Evolutionary conservation across 768 basidiomycete genomes (phyloP).

Genomic region (Suillus placidus): DNA sequence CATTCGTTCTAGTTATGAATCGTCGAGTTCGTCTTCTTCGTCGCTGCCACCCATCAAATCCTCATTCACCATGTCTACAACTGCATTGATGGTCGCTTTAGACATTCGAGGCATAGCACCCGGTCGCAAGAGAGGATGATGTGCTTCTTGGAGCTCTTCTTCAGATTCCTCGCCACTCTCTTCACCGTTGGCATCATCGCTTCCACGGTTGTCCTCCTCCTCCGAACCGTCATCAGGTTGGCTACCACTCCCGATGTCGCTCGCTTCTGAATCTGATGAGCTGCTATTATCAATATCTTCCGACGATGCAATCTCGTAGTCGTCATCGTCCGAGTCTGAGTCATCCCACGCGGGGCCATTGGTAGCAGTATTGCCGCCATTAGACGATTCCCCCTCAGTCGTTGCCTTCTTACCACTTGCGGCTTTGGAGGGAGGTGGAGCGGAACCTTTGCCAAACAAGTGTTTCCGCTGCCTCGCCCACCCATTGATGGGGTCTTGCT

Average conservation of each 20-base stretch:
- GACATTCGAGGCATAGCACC: constrained; percentile 74
- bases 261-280: constrained; percentile 38
- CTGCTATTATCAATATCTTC: constrained; percentile 54
- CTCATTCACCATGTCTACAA: constrained; percentile 60
- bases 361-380: constrained; percentile 16
- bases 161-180: constrained; percentile 42
- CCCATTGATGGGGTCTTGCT: constrained; percentile 62
- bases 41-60: constrained; percentile 44
- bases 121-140: constrained; percentile 64
- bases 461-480: constrained; percentile 66
- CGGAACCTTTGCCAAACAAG: constrained; percentile 49
- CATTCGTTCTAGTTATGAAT: constrained; percentile 26
- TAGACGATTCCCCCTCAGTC: constrained; percentile 7
- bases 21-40: constrained; percentile 54
- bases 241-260: constrained; percentile 28
- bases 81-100: constrained; percentile 66
- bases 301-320: constrained; percentile 36
- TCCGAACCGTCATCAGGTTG: constrained; percentile 27
- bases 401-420: constrained; percentile 12
- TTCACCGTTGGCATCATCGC: constrained; percentile 36
- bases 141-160: constrained; percentile 51
- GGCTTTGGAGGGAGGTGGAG: background rate
- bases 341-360: constrained; percentile 36
- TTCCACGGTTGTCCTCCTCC: constrained; percentile 35
- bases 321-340: constrained; percentile 38